phyloP scores from a whole-genome alignment of 441 rosid species.

The Syzygium syzygioides region DNA sequence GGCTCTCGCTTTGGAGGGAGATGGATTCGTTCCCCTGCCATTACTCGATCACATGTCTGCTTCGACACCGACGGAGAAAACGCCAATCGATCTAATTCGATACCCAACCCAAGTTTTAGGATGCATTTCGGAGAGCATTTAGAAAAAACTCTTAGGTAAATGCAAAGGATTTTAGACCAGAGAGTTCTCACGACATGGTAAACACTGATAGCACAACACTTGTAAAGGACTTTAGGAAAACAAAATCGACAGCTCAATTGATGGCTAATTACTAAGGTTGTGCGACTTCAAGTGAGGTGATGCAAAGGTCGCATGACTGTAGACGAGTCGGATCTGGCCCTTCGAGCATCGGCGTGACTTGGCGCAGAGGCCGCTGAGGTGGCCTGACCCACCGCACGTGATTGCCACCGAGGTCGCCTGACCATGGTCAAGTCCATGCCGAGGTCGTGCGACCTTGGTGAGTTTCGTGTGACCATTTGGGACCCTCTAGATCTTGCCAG shows the following conservation, averaged over 20 bases:
- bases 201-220: neutral
- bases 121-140: neutral
- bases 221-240: neutral
- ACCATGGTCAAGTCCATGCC: neutral
- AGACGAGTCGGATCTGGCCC: neutral
- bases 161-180: neutral
- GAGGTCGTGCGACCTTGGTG: no score
- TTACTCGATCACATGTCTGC: neutral
- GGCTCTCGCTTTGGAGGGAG: neutral
- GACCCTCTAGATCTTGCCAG: neutral
- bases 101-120: neutral
- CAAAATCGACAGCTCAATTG: neutral
- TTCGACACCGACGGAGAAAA: neutral
- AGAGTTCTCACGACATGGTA: neutral
- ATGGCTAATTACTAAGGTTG: accelerated
- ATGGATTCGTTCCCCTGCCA: neutral
- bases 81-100: neutral
- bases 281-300: neutral
- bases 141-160: neutral
- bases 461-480: neutral
- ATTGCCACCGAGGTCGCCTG: neutral
- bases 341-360: neutral
- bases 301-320: accelerated
- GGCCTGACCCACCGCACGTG: neutral
- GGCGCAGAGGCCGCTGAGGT: neutral